Conservation (phyloP, 768 basidiomycete species). For the Hortiboletus campestris region DNA sequence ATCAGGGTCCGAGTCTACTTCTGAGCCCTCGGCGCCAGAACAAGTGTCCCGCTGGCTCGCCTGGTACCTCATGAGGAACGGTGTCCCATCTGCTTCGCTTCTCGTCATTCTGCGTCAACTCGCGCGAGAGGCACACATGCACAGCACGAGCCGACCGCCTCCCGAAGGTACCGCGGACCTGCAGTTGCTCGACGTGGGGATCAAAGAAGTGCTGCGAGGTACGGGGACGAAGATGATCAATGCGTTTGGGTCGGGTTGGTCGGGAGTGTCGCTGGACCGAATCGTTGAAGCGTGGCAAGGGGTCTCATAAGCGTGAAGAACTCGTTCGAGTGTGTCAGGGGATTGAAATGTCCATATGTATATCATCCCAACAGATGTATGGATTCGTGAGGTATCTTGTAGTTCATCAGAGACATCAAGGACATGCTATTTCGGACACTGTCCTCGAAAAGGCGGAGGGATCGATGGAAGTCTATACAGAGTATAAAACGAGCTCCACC, state of each 20-base stretch:
- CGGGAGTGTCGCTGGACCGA: slow-evolving; percentile 65
- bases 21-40: slow-evolving; percentile 6
- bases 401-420: background rate
- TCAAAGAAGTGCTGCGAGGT: slow-evolving; percentile 82
- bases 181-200: slow-evolving; percentile 48
- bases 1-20: background rate
- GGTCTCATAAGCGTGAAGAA: slow-evolving; percentile 3
- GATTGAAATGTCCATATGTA: background rate
- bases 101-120: slow-evolving; percentile 59
- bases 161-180: slow-evolving; percentile 51
- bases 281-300: slow-evolving; percentile 57
- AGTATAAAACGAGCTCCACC: no score
- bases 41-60: slow-evolving; percentile 45
- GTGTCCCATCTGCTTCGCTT: slow-evolving; percentile 69
- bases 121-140: slow-evolving; percentile 59
- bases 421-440: background rate
- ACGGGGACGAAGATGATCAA: slow-evolving; percentile 82
- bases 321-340: background rate
- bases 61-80: slow-evolving; percentile 71
- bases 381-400: background rate
- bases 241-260: slow-evolving; percentile 70
- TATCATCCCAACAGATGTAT: background rate
- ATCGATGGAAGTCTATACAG: background rate
- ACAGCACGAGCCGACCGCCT: slow-evolving; percentile 47
- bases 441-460: no score